phyloP scores from a whole-genome alignment of 1,284 basidiomycete species.

The Malassezia yamatoensis region DNA sequence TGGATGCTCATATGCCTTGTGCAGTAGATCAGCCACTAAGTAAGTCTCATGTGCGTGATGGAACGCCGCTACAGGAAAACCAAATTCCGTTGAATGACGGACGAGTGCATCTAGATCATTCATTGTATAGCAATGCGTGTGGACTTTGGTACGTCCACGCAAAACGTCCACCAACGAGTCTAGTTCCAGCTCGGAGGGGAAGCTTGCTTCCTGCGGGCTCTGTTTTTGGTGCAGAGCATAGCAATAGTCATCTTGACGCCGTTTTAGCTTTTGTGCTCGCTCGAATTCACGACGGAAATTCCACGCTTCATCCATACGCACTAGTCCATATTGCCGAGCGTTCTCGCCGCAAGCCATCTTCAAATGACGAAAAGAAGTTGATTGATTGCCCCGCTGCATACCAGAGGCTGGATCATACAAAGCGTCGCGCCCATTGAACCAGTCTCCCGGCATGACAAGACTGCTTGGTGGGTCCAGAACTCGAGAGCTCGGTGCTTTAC shows the following conservation, averaged over 20 bases:
- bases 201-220: conserved; percentile 57
- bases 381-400: conserved; percentile 26
- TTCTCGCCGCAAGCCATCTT: conserved; percentile 52
- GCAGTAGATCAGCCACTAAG: conserved; percentile 67
- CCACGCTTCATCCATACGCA: conserved; percentile 56
- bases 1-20: conserved; percentile 56
- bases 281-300: conserved; percentile 59
- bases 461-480: conserved; percentile 35
- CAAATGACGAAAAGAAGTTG: conserved; percentile 32
- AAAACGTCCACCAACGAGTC: conserved; percentile 79
- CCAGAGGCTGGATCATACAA: conserved; percentile 20
- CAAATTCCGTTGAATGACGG: conserved; percentile 69
- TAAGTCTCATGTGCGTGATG: conserved; percentile 81
- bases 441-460: conserved; percentile 28
- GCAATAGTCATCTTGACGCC: conserved; percentile 65
- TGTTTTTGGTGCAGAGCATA: conserved; percentile 40
- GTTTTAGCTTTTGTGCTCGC: conserved; percentile 63
- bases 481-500: conserved; percentile 23
- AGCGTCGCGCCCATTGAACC: conserved; percentile 9
- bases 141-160: conserved; percentile 60
- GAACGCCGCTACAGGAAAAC: conserved; percentile 57
- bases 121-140: conserved; percentile 50
- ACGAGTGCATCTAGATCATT: conserved; percentile 60
- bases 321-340: conserved; percentile 50
- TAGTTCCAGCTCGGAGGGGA: conserved; percentile 70